Conservation (phyloP, 305 asterid genomes). For the Plantago coronopus region DNA sequence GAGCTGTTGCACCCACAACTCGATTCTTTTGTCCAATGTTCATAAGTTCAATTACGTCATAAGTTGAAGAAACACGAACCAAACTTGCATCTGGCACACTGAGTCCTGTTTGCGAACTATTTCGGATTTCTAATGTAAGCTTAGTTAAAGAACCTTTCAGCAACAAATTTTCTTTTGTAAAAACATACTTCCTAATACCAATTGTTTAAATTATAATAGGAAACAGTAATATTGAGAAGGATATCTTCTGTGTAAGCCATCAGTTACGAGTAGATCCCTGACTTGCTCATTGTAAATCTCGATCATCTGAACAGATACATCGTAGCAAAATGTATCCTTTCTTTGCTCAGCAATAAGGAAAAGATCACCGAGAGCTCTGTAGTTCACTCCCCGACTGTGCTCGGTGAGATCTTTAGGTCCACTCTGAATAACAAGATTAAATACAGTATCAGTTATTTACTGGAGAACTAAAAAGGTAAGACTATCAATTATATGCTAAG, state of each 20-base stretch:
- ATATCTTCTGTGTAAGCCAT: constrained; percentile 88
- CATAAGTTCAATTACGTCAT: constrained; percentile 56
- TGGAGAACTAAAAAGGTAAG: constrained; percentile 17
- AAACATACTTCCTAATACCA: constrained; percentile 1
- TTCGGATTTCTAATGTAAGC: constrained; percentile 81
- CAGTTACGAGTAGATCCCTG: constrained; percentile 80
- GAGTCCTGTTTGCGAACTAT: constrained; percentile 81
- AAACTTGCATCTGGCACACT: constrained; percentile 83
- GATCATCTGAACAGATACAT: constrained; percentile 94
- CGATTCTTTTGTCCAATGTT: constrained; percentile 56
- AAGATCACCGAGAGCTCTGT: constrained; percentile 84
- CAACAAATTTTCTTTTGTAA: background rate
- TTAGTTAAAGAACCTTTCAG: constrained; percentile 45
- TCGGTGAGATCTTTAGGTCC: constrained; percentile 88
- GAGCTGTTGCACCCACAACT: constrained; percentile 66
- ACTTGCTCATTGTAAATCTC: constrained; percentile 99
- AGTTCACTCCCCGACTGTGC: constrained; percentile 78
- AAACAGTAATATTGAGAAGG: constrained; percentile 39
- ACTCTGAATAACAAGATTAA: constrained; percentile 49
- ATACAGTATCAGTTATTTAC: constrained; percentile 10
- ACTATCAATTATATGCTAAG: background rate
- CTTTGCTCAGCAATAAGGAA: constrained; percentile 83
- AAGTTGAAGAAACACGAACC: constrained; percentile 58
- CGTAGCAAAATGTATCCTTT: constrained; percentile 67
- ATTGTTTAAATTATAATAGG: constrained; percentile 1